Evolutionary conservation across 1,284 basidiomycete genomes (phyloP).

Genomic region (Phellopilus nigrolimitatus): DNA sequence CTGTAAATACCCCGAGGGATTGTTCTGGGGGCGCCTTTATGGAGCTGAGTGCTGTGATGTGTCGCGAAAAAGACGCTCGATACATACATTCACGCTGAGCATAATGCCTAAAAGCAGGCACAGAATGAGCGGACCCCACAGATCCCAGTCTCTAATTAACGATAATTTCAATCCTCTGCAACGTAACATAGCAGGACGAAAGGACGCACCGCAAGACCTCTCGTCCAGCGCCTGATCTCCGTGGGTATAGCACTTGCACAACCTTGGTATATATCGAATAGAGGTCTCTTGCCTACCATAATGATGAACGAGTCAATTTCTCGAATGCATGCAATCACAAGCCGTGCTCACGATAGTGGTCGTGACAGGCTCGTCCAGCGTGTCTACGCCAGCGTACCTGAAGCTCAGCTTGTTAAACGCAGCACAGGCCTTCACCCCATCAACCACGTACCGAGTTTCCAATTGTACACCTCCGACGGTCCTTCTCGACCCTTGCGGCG

Average conservation of each 20-base stretch:
- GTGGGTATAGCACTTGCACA: constrained; percentile 88
- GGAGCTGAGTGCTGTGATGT: constrained; percentile 12
- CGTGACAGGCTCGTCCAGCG: constrained; percentile 87
- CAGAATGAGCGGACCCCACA: constrained; percentile 91
- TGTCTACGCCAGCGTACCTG: constrained; percentile 78
- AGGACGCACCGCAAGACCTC: constrained; percentile 67
- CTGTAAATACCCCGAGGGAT: constrained; percentile 85
- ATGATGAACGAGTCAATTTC: background rate
- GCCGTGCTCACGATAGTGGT: constrained; percentile 72
- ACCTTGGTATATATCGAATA: constrained; percentile 88
- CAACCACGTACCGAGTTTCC: constrained; percentile 67
- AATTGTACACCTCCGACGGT: constrained; percentile 80
- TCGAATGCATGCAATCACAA: background rate
- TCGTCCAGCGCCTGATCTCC: constrained; percentile 60
- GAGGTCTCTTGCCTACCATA: constrained; percentile 72
- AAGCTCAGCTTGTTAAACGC: background rate
- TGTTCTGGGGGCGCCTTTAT: constrained; percentile 76
- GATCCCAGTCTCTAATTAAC: constrained; percentile 80
- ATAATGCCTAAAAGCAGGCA: constrained; percentile 83
- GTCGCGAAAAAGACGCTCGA: background rate
- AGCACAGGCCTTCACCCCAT: background rate
- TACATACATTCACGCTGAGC: constrained; percentile 79
- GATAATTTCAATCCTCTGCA: constrained; percentile 9
- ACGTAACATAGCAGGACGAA: background rate
- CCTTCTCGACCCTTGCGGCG: constrained; percentile 45